Evolutionary conservation across 345 rosid genomes (phyloP), one percentile per base, ranked within the genome.

Genomic region (Melaleuca alternifolia): DNA sequence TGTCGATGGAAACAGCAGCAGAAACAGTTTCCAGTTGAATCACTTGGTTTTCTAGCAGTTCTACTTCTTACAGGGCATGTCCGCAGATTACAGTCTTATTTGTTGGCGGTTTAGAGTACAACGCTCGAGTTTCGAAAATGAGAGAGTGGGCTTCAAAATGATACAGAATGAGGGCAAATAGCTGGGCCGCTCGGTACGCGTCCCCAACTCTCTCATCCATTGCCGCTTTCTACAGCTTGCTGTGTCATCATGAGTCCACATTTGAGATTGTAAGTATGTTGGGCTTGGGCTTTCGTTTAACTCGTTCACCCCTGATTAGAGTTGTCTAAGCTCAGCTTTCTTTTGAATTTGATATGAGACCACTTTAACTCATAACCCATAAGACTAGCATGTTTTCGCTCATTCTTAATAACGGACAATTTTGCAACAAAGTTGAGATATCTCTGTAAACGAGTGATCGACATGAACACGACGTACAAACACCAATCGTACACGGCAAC

Each of bases 211-310:
- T 65, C 23, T 37, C 46, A 65, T 8, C 1, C 0, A 10, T 33
- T 12, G 3, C 3, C 41, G 3, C 46, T 65, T 23, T 33, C 2
- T 8, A 65, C 21, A 65, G 16, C 46, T 16, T 30, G 77, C 12
- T 65, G 5, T 65, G 2, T 33, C 16, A 1, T 65, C 46, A 33
- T 0, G 13, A 33, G 6, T 0, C 0, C 1, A 4, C 6, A 33
- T 12, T 65, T 2, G 1, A 33, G 46, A 16, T 65, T 65, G 23
- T 4, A 1, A 18, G 33, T 6, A 9, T 33, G 26, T 0, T 1
- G 48, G 21, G 0, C 79, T 65, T 65, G 18, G 20, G 79, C 79
- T 71, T 71, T 24, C 24, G 41, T 71, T 71, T 71, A 24, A 71
- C 79, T 20, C 1, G 1, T 20, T 54, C 57, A 7, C 21, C 20